These are phyloP conservation scores for Clarireedia paspali DNA, from an alignment of 2,329 filamentous ascomycete species.

Conservation along the genomic window DNA sequence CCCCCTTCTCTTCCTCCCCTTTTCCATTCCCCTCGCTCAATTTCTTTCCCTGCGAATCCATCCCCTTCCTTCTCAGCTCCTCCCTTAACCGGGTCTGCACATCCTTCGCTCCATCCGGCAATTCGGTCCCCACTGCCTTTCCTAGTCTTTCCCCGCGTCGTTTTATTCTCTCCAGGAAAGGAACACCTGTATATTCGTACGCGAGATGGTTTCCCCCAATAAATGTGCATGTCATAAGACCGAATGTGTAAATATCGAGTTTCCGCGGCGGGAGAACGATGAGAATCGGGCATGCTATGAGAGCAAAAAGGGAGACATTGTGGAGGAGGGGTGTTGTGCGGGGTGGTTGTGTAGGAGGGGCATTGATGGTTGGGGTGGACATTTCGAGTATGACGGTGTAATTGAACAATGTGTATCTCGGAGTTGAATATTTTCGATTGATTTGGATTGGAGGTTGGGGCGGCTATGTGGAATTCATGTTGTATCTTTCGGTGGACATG, in stretches of 20 bases:
- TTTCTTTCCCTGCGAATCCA: conserved; percentile 4
- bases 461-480: not conserved
- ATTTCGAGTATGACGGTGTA: not conserved
- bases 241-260: conserved; percentile 52
- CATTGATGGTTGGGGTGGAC: not conserved
- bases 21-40: not conserved
- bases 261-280: conserved; percentile 52
- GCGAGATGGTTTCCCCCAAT: conserved; percentile 26
- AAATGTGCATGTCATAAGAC: conserved; percentile 36
- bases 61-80: conserved; percentile 15
- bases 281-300: conserved; percentile 46
- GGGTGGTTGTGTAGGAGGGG: not conserved
- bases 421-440: no score
- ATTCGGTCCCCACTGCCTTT: not conserved
- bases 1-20: not conserved
- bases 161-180: conserved; percentile 18
- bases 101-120: conserved; percentile 21
- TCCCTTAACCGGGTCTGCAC: conserved; percentile 19
- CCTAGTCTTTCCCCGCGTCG: not conserved
- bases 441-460: no score
- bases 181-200: conserved; percentile 24
- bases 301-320: conserved; percentile 34
- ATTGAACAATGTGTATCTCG: not conserved
- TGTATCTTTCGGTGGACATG: no score
- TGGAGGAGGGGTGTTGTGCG: conserved; percentile 14